These are phyloP conservation scores for Fusarium sp. DNA, from an alignment of 2,329 filamentous ascomycete species.

Conservation along the genomic window DNA sequence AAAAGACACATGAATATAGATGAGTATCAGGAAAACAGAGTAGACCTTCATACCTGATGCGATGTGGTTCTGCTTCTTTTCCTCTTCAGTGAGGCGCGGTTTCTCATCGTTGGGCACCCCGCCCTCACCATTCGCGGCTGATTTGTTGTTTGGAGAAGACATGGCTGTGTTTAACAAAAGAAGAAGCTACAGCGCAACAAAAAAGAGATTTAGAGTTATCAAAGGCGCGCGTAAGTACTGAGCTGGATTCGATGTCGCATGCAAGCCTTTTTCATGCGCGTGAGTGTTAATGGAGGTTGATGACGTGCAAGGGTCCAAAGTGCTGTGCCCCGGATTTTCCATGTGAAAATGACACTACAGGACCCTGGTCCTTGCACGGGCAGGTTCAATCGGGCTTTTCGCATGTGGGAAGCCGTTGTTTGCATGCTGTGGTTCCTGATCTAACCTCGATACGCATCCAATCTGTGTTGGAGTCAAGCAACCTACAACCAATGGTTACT, in stretches of 20 bases:
- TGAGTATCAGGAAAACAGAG: background rate
- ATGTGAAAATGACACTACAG: slow-evolving; percentile 39
- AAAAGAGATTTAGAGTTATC: background rate
- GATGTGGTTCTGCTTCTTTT: slow-evolving; percentile 68
- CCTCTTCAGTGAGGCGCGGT: slow-evolving; percentile 64
- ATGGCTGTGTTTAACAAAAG: slow-evolving; percentile 20
- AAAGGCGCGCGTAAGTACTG: background rate
- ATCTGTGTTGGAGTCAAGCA: background rate
- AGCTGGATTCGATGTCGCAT: background rate
- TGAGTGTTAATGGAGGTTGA: slow-evolving; percentile 30
- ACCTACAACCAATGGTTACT: background rate
- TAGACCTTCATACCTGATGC: slow-evolving; percentile 57
- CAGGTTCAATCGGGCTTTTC: slow-evolving; percentile 3
- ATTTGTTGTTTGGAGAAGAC: slow-evolving; percentile 48
- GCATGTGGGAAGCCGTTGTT: slow-evolving; percentile 26
- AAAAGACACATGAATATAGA: background rate
- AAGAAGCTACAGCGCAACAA: background rate
- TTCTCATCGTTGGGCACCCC: slow-evolving; percentile 56
- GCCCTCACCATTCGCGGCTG: slow-evolving; percentile 40
- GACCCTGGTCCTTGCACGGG: slow-evolving; percentile 41
- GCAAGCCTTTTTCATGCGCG: slow-evolving; percentile 23
- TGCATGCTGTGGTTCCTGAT: slow-evolving; percentile 3
- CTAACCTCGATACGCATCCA: slow-evolving; percentile 10
- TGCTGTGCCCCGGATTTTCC: slow-evolving; percentile 50
- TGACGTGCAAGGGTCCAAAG: slow-evolving; percentile 41